Evolutionary conservation across 352 stramenopile genomes (phyloP).

Genomic region (Phytophthora niederhauseri): DNA sequence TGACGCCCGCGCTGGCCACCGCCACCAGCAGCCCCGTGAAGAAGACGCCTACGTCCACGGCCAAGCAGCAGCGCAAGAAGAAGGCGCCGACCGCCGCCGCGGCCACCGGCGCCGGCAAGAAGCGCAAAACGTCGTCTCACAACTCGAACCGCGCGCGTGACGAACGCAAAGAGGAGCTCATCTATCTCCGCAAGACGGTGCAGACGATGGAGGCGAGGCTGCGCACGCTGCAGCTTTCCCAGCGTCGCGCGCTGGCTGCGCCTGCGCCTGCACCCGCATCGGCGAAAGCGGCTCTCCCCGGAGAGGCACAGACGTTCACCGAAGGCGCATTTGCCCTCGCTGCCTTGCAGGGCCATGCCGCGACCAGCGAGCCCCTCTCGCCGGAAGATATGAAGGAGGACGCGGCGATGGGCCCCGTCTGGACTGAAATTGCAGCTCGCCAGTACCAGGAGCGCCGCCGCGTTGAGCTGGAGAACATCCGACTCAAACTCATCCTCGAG

Average conservation of each 20-base stretch:
- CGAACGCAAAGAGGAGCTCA: constrained; percentile 69
- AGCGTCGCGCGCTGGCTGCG: constrained; percentile 28
- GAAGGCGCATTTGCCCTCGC: constrained; percentile 30
- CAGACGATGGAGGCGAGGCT: constrained; percentile 53
- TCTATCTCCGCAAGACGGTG: constrained; percentile 67
- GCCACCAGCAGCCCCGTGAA: constrained; percentile 28
- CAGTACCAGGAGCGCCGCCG: constrained; percentile 58
- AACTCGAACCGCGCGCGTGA: constrained; percentile 66
- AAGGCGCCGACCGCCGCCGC: constrained; percentile 20
- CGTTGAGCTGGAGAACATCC: constrained; percentile 65
- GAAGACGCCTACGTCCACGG: constrained; percentile 19
- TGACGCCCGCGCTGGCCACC: constrained; percentile 17
- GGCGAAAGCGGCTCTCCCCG: constrained; percentile 8
- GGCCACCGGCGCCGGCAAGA: constrained; percentile 34
- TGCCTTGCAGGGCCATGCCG: constrained; percentile 26
- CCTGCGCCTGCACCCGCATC: constrained; percentile 28
- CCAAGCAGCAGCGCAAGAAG: constrained; percentile 34
- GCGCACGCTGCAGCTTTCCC: constrained; percentile 44
- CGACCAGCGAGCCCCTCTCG: constrained; percentile 20
- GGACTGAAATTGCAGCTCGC: constrained; percentile 55
- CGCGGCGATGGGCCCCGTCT: constrained; percentile 48
- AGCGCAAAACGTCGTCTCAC: constrained; percentile 52
- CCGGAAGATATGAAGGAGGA: constrained; percentile 34
- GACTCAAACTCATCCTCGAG: constrained; percentile 54
- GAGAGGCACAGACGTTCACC: constrained; percentile 30